Base-by-base conservation (phyloP, 148 eudicot genomes). In the Hydrangea macrophylla region DNA sequence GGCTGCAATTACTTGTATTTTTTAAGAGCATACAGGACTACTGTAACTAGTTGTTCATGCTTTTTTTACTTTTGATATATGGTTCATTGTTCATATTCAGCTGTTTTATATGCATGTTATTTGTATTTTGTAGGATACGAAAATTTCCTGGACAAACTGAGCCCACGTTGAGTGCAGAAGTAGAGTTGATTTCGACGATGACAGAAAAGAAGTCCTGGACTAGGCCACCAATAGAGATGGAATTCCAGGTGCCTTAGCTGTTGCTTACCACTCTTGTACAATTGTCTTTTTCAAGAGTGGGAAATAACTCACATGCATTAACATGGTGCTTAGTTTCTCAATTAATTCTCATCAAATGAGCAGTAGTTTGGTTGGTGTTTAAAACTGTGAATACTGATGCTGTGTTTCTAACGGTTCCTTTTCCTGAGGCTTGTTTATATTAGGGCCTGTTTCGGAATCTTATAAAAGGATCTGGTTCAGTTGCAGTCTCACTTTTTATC, bases 191-290 rank as follows among this genome's bases (percentile, higher is more conserved):
- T 68, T 94, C 97, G 48, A 94, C 98, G 7, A 94, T 94, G 70
- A 81, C 92, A 40, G 98, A 94, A 65, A 94, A 94, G 86, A 94
- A 94, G 81, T 87, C 96, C 22, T 82, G 83, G 76, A 94, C 95
- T 28, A 83, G 96, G 80, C 97, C 98, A 53, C 98, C 98, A n/a
- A 94, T 94, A 75, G 97, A 94, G 79, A 94, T 94, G 98, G 98
- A 94, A 80, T 94, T 94, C 74, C 98, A 94, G 98, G 98, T 94
- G 60, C 69, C 54, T 71, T 5, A 45, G 3, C 17, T 31, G 55
- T 67, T 57, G 58, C 48, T 11, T 42, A 42, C n/a, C 5, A 1
- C 53, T 1, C 18, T 42, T 42, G 48, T 42, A 15, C 0, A 48
- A 48, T 5, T 48, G 53, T 20, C 17, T 48, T 55, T 6, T 35